Conservation (phyloP, 495 filamentous ascomycete genomes). For the Stereocaulon alpinum region DNA sequence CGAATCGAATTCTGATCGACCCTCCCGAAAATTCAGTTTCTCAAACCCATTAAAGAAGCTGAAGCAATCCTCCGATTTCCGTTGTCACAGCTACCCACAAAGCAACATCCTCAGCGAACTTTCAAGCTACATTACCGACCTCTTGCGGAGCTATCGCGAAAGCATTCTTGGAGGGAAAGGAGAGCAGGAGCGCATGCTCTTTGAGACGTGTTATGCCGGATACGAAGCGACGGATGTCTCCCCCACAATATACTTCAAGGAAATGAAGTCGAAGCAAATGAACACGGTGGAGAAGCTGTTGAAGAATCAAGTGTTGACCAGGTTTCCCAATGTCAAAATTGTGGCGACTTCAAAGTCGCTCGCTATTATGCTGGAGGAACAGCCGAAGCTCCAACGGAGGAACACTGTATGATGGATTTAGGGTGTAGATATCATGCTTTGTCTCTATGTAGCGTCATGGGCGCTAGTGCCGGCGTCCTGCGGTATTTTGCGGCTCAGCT, state of each 20-base stretch:
- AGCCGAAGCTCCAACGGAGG: background rate
- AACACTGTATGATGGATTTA: constrained; percentile 1
- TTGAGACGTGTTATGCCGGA: constrained; percentile 11
- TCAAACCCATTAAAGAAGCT: background rate
- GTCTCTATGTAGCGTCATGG: background rate
- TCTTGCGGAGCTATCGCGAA: constrained; percentile 10
- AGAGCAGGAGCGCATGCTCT: background rate
- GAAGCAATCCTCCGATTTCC: constrained; percentile 1
- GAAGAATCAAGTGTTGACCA: constrained; percentile 5
- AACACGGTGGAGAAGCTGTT: constrained; percentile 8
- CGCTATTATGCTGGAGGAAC: constrained; percentile 9
- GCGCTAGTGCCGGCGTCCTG: background rate
- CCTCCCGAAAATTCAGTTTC: constrained; percentile 3
- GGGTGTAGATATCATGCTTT: background rate
- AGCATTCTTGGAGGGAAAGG: background rate
- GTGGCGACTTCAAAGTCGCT: constrained; percentile 4
- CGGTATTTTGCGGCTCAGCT: no score
- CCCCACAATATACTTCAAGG: constrained; percentile 6
- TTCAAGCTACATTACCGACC: constrained; percentile 2
- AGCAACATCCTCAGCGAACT: constrained; percentile 2
- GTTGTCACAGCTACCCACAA: constrained; percentile 1
- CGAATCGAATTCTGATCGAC: background rate
- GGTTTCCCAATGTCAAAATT: constrained; percentile 9
- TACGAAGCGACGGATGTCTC: background rate
- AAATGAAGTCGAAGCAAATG: constrained; percentile 13